These are phyloP conservation scores for Penicillium sp. DNA, from an alignment of 2,329 filamentous ascomycete species.

Conservation along the genomic window DNA sequence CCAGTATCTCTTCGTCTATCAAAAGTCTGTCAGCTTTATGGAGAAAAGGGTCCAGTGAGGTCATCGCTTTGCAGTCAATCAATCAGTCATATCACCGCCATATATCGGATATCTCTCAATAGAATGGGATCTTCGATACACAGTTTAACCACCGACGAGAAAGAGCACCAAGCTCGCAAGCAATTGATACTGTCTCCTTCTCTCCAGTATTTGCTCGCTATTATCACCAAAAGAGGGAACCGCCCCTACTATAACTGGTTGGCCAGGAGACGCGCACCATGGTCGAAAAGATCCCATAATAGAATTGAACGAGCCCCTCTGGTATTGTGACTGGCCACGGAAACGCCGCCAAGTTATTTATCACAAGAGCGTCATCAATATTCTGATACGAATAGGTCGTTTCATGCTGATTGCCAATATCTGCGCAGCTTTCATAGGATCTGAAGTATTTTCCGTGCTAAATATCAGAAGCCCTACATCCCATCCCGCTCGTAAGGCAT, in stretches of 20 bases:
- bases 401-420: background rate
- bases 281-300: background rate
- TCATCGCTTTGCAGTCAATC: background rate
- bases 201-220: background rate
- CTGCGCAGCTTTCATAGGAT: background rate
- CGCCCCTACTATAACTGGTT: background rate
- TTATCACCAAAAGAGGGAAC: background rate
- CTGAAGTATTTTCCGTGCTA: background rate
- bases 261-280: background rate
- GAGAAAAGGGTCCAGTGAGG: background rate
- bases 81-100: background rate
- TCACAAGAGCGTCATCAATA: background rate
- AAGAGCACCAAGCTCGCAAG: background rate
- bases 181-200: background rate
- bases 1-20: background rate
- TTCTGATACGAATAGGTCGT: background rate
- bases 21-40: background rate
- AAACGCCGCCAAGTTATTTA: background rate
- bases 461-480: no score
- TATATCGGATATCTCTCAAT: background rate
- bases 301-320: background rate
- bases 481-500: background rate
- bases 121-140: background rate
- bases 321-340: background rate
- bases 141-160: background rate